Conservation (phyloP, 768 basidiomycete species). For the Pisolithus orientalis region DNA sequence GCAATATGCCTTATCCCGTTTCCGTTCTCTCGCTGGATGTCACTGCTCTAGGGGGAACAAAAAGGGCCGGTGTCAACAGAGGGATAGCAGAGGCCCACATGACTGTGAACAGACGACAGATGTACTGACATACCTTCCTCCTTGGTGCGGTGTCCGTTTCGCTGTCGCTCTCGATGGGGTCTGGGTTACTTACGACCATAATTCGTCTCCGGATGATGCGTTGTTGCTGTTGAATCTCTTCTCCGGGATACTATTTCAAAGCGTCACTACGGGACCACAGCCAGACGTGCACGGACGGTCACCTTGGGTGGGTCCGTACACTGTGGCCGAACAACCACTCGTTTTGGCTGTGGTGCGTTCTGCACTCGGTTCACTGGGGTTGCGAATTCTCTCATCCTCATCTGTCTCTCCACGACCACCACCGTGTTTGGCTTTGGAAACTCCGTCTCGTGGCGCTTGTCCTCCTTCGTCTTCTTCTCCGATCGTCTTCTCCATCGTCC, state of each 20-base stretch:
- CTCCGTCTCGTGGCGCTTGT: slow-evolving; percentile 12
- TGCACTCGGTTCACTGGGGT: slow-evolving; percentile 11
- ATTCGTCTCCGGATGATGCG: slow-evolving; percentile 19
- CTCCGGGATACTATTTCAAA: slow-evolving; percentile 8
- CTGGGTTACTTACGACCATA: slow-evolving; percentile 25
- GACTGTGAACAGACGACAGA: neutral
- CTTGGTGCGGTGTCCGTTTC: slow-evolving; percentile 14
- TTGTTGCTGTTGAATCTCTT: slow-evolving; percentile 11
- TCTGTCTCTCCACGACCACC: slow-evolving; percentile 16
- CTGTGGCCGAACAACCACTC: slow-evolving; percentile 1
- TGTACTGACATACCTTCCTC: neutral
- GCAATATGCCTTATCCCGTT: neutral
- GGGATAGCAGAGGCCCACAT: neutral
- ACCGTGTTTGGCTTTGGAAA: slow-evolving; percentile 22
- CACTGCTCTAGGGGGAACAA: neutral
- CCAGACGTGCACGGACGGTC: neutral
- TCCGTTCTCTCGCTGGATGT: neutral
- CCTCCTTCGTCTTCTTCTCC: neutral
- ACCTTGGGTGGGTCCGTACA: slow-evolving; percentile 17
- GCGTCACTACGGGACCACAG: slow-evolving; percentile 6
- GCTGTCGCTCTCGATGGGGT: slow-evolving; percentile 25
- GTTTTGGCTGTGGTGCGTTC: slow-evolving; percentile 2
- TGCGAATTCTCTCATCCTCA: slow-evolving; percentile 21
- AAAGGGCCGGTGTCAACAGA: neutral
- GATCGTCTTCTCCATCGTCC: neutral